These are phyloP conservation scores for Vigna trinervia DNA, from an alignment of 306 rosid species.

Conservation along the genomic window DNA sequence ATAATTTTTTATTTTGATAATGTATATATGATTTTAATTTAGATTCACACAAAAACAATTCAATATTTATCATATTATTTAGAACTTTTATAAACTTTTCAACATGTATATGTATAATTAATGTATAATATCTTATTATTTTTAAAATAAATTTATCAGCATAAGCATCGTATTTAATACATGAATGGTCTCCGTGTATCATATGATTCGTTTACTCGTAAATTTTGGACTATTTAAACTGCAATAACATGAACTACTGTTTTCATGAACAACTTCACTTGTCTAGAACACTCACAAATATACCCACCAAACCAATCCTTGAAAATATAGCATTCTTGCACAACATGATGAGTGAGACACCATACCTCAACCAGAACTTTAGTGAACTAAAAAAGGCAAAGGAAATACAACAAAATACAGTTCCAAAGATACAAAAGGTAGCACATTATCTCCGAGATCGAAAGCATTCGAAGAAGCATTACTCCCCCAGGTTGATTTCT, in stretches of 20 bases:
- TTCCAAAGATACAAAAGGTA: slow-evolving; percentile 12
- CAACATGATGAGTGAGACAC: slow-evolving; percentile 2
- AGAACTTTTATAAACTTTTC: too few relatives aligned
- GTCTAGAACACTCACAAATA: not conserved
- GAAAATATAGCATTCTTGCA: not conserved
- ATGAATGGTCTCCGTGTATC: too few relatives aligned
- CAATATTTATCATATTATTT: too few relatives aligned
- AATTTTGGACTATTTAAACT: not conserved
- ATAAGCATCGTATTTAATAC: too few relatives aligned
- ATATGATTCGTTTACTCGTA: not conserved
- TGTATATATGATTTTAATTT: too few relatives aligned
- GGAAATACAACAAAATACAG: not conserved
- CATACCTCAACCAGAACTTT: not conserved
- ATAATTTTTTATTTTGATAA: too few relatives aligned
- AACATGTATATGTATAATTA: too few relatives aligned
- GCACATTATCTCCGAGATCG: not conserved
- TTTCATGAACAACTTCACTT: not conserved
- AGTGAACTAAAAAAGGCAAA: not conserved
- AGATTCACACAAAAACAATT: too few relatives aligned
- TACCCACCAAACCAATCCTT: not conserved
- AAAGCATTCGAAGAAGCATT: not conserved
- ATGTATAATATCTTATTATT: too few relatives aligned
- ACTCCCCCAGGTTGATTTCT: slow-evolving; percentile 10
- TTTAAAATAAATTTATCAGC: too few relatives aligned
- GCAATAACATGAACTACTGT: not conserved